Conservation (phyloP, 2,329 filamentous ascomycete genomes). For the Colletotrichum sp. region DNA sequence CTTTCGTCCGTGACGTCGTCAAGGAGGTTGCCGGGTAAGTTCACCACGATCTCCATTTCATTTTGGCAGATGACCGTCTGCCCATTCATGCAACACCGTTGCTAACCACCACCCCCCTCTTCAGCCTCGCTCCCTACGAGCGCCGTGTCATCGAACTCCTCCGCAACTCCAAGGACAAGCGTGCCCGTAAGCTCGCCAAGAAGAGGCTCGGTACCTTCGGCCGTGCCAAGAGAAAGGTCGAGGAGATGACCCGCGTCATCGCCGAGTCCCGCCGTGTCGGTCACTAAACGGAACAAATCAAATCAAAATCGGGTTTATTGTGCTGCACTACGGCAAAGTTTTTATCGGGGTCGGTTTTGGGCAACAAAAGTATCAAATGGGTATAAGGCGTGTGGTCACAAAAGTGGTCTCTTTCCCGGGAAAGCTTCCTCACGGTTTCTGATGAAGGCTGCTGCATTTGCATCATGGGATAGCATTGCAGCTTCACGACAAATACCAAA, state of each 20-base stretch:
- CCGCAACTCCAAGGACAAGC: constrained; percentile 99
- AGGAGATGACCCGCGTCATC: constrained; percentile 98
- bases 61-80: background rate
- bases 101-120: constrained; percentile 31
- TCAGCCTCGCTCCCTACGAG: constrained; percentile 89
- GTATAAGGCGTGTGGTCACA: constrained; percentile 38
- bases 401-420: constrained; percentile 26
- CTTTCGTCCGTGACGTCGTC: constrained; percentile 96
- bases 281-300: constrained; percentile 59
- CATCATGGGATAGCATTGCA: constrained; percentile 33
- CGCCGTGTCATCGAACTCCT: constrained; percentile 98
- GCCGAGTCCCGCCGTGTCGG: constrained; percentile 82
- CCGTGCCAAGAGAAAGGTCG: constrained; percentile 99
- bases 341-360: constrained; percentile 5
- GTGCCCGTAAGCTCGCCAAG: constrained; percentile 98
- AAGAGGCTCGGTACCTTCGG: constrained; percentile 99
- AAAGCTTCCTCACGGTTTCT: constrained; percentile 33
- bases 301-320: background rate
- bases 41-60: background rate
- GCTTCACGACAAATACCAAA: constrained; percentile 39
- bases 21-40: constrained; percentile 96
- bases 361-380: constrained; percentile 34
- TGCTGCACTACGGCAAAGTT: background rate
- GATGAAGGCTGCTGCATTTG: constrained; percentile 28
- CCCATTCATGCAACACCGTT: background rate